These are phyloP conservation scores for Gynostemma pentaphyllum DNA, from an alignment of 306 rosid genomes.

Conservation along the genomic window DNA sequence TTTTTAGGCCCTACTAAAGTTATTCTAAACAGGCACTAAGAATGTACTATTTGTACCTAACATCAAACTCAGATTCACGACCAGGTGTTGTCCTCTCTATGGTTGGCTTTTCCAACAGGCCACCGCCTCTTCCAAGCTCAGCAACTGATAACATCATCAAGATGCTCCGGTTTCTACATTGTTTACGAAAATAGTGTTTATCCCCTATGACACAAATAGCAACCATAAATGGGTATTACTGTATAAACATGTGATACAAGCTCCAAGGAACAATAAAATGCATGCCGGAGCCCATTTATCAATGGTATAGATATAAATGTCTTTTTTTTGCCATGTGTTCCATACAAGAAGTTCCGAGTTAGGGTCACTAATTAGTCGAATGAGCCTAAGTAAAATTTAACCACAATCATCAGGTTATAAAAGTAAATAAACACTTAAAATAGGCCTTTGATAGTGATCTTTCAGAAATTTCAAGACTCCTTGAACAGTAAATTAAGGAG, in stretches of 20 bases:
- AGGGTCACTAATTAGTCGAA: not conserved
- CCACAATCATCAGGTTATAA: not conserved
- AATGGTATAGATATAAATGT: not conserved
- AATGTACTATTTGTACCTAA: slow-evolving; percentile 24
- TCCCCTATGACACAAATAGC: slow-evolving; percentile 35
- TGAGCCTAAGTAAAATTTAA: not conserved
- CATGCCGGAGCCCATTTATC: not conserved
- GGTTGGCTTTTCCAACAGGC: slow-evolving; percentile 75
- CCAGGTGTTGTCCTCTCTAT: slow-evolving; percentile 70
- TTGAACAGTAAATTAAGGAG: not conserved
- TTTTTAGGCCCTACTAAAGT: no score
- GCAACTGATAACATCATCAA: slow-evolving; percentile 32
- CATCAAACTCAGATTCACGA: slow-evolving; percentile 71
- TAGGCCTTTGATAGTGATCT: not conserved
- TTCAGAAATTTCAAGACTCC: not conserved
- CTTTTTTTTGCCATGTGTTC: not conserved
- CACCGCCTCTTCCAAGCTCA: slow-evolving; percentile 55
- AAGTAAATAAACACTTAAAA: not conserved
- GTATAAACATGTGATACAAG: slow-evolving; percentile 5
- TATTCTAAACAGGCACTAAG: no score
- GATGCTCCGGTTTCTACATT: slow-evolving; percentile 35
- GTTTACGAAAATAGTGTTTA: slow-evolving; percentile 21
- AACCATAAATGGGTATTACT: slow-evolving; percentile 8
- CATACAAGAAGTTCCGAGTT: not conserved
- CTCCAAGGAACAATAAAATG: not conserved